phyloP scores from a whole-genome alignment of 345 rosid genomes.

The Brassica rapa region DNA sequence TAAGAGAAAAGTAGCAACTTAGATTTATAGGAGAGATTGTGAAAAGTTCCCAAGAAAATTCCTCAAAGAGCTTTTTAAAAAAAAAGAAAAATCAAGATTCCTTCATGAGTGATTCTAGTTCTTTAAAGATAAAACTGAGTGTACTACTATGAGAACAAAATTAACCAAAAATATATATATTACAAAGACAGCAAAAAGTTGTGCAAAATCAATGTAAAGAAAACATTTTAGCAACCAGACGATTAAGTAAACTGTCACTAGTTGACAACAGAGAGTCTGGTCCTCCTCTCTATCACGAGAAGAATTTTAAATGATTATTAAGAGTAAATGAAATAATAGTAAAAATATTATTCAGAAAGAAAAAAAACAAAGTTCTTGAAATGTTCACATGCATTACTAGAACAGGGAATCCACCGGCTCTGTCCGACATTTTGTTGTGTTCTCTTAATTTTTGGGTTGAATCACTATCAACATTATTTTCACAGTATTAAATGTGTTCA shows the following conservation, averaged over 20 bases:
- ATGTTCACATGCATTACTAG: slow-evolving; percentile 34
- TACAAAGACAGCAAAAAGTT: background rate
- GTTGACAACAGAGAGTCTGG: slow-evolving; percentile 31
- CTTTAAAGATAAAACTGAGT: slow-evolving; percentile 22
- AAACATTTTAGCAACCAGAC: slow-evolving; percentile 32
- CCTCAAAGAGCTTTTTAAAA: slow-evolving; percentile 23
- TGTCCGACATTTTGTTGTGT: slow-evolving; percentile 30
- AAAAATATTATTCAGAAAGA: background rate
- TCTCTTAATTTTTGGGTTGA: background rate
- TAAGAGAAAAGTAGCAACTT: slow-evolving; percentile 20
- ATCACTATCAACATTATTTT: slow-evolving; percentile 9
- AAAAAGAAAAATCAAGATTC: slow-evolving; percentile 30
- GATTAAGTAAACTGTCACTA: slow-evolving; percentile 39
- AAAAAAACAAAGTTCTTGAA: background rate
- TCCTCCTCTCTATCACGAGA: slow-evolving; percentile 37
- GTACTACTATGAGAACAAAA: slow-evolving; percentile 20
- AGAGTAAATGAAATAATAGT: background rate
- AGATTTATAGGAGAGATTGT: slow-evolving; percentile 13
- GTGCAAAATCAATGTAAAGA: slow-evolving; percentile 13
- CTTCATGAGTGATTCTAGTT: slow-evolving; percentile 20
- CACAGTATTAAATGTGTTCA: slow-evolving; percentile 22
- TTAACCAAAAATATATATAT: background rate
- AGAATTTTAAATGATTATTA: background rate
- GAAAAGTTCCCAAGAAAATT: slow-evolving; percentile 26
- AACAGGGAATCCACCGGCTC: slow-evolving; percentile 26